Conservation (phyloP, 768 basidiomycete genomes). For the Gelatoporia subvermispora region DNA sequence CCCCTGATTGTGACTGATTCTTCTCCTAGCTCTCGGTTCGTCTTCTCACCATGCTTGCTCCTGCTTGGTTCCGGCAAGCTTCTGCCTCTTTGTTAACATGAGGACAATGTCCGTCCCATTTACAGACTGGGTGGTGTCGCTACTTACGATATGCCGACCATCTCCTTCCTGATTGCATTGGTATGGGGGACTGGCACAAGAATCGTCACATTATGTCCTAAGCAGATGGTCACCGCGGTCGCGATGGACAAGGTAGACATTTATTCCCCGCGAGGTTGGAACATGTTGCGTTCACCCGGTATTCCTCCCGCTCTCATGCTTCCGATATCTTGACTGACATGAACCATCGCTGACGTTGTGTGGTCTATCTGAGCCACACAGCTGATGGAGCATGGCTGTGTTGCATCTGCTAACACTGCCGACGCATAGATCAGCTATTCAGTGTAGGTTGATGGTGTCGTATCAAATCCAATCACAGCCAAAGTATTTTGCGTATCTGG, state of each 20-base stretch:
- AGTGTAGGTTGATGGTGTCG: constrained; percentile 32
- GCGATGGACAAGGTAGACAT: constrained; percentile 9
- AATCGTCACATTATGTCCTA: constrained; percentile 1
- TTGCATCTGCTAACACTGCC: constrained; percentile 26
- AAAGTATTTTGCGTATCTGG: too few relatives aligned
- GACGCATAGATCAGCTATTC: constrained; percentile 31
- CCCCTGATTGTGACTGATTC: too few relatives aligned
- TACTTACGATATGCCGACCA: constrained; percentile 7
- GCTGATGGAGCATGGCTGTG: constrained; percentile 28
- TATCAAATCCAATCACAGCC: too few relatives aligned
- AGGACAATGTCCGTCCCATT: too few relatives aligned
- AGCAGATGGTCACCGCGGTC: constrained; percentile 8
- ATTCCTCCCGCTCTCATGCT: constrained; percentile 10
- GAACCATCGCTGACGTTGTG: constrained; percentile 33
- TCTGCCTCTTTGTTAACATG: too few relatives aligned
- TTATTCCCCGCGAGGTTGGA: constrained; percentile 9
- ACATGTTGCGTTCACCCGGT: constrained; percentile 1
- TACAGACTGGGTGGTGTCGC: too few relatives aligned
- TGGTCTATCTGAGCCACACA: constrained; percentile 29
- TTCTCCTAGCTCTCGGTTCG: too few relatives aligned
- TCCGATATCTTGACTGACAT: constrained; percentile 5
- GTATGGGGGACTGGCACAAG: background rate
- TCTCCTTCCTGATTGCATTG: constrained; percentile 10
- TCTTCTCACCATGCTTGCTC: too few relatives aligned
- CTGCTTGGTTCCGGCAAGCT: too few relatives aligned